Evolutionary conservation across 1,284 basidiomycete genomes (phyloP), one percentile per base, ranked within the genome.

Genomic region (Boletus semigastroideus): DNA sequence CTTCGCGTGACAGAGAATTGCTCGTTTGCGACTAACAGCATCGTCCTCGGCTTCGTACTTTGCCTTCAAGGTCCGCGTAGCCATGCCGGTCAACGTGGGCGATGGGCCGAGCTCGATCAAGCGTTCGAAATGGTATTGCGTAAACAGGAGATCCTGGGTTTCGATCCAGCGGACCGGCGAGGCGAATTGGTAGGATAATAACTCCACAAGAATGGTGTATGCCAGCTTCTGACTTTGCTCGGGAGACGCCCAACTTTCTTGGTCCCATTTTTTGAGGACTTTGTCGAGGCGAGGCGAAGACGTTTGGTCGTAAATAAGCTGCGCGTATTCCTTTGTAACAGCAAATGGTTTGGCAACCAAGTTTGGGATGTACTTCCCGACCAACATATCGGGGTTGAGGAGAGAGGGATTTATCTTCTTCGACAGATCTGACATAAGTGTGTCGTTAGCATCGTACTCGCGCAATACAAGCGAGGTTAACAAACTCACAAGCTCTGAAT

Each of bases 121-220:
- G 27, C 96, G 85, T 74, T 98, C 95, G 64, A 98, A 98, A 55
- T 82, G 78, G 78, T 86, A 97, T n/a, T 86, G 75, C 7, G 77
- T 83, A 77, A 99, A 99, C 55, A 99, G 81, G 42, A 92, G 83
- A 65, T 99, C 96, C 69, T 98, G 96, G 0, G 96, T 99, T 76
- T 98, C 92, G 66, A 99, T 99, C 96, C 96, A 98, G 51, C 94
- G 87, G 25, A 99, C 95, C 12, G 94, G 94, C 3, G 94, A 95
- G 0, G 91, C 91, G 63, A 95, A 95, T 70, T 99, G 96, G 70
- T 98, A 98, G 14, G 96, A 94, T 41, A 99, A 81, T 50, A 98
- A 84, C 72, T 98, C 96, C 60, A 98, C 94, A 55, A 99, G 85
- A 62, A 98, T 94, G 62, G 88, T 90, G 70, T 98, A 98, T 0